Percentiles rank a stretch among this genome's conserved stretches.
phyloP scores from a whole-genome alignment of 2,329 filamentous ascomycete species.

The Penicillium verrucosum region DNA sequence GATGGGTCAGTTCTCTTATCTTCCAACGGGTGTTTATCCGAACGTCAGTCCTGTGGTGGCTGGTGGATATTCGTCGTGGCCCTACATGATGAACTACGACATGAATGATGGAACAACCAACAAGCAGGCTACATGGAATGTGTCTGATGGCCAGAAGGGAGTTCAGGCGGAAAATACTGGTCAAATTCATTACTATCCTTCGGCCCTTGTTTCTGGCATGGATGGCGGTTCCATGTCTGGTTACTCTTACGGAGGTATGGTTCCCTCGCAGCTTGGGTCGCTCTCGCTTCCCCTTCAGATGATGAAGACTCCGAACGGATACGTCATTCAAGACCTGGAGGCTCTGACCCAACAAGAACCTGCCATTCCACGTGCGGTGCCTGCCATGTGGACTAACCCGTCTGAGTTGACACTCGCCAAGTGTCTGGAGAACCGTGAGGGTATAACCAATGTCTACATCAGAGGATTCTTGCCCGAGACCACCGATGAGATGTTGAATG shows the following conservation, averaged over 20 bases:
- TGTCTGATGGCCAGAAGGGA: constrained; percentile 41
- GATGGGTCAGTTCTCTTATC: constrained; percentile 35
- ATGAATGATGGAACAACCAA: constrained; percentile 36
- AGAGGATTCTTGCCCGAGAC: constrained; percentile 93
- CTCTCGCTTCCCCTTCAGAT: constrained; percentile 42
- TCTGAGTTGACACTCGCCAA: constrained; percentile 88
- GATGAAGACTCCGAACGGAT: constrained; percentile 46
- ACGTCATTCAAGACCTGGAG: constrained; percentile 55
- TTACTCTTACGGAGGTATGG: constrained; percentile 60
- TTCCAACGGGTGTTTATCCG: constrained; percentile 37
- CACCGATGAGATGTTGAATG: constrained; percentile 81
- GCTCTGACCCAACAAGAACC: constrained; percentile 72
- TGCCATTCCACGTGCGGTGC: constrained; percentile 79
- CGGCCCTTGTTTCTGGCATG: constrained; percentile 51
- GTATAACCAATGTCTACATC: constrained; percentile 98
- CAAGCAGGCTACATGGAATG: constrained; percentile 42
- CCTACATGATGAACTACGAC: constrained; percentile 36
- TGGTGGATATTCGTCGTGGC: constrained; percentile 33
- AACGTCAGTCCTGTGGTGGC: constrained; percentile 36
- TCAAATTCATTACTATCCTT: constrained; percentile 59
- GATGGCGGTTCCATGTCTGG: constrained; percentile 55
- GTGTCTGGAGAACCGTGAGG: constrained; percentile 88
- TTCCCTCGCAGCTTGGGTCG: constrained; percentile 52
- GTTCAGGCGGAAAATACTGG: constrained; percentile 61
- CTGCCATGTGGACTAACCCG: constrained; percentile 76